Percentiles rank a stretch among this genome's conserved stretches.
phyloP scores from a whole-genome alignment of 441 rosid species.

The Euphorbia schlechtendalii region DNA sequence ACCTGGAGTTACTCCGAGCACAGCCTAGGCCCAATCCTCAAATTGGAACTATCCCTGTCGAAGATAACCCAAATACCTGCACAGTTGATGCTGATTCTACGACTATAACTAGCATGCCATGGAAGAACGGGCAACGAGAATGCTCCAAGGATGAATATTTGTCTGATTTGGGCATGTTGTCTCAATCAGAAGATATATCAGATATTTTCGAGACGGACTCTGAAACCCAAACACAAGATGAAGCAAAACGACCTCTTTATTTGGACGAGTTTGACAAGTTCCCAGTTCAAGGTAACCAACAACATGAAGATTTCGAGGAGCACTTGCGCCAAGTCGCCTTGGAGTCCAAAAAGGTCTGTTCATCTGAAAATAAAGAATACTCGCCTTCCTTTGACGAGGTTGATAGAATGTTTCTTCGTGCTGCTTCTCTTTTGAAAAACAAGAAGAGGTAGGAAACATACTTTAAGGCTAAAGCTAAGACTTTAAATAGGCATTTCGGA shows the following conservation, averaged over 20 bases:
- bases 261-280: slow-evolving; percentile 69
- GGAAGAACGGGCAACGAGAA: slow-evolving; percentile 32
- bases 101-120: slow-evolving; percentile 21
- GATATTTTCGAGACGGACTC: slow-evolving; percentile 85
- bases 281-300: slow-evolving; percentile 36
- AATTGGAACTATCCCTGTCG: slow-evolving; percentile 19
- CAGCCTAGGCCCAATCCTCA: slow-evolving; percentile 34
- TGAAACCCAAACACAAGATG: slow-evolving; percentile 43
- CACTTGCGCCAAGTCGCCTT: slow-evolving; percentile 34
- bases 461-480: neutral
- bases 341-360: slow-evolving; percentile 22
- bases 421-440: slow-evolving; percentile 69
- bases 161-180: slow-evolving; percentile 30
- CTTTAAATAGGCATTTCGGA: too few species aligned
- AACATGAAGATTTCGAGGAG: slow-evolving; percentile 49
- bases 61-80: slow-evolving; percentile 20
- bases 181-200: slow-evolving; percentile 72
- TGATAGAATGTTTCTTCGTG: slow-evolving; percentile 73
- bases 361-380: slow-evolving; percentile 27
- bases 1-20: slow-evolving; percentile 63
- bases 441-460: slow-evolving; percentile 35
- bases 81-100: slow-evolving; percentile 12
- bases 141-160: slow-evolving; percentile 40
- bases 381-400: slow-evolving; percentile 72
- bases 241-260: slow-evolving; percentile 46